Evolutionary conservation across 2,329 filamentous ascomycete genomes (phyloP).

Genomic region (Sclerotinia trifoliorum): DNA sequence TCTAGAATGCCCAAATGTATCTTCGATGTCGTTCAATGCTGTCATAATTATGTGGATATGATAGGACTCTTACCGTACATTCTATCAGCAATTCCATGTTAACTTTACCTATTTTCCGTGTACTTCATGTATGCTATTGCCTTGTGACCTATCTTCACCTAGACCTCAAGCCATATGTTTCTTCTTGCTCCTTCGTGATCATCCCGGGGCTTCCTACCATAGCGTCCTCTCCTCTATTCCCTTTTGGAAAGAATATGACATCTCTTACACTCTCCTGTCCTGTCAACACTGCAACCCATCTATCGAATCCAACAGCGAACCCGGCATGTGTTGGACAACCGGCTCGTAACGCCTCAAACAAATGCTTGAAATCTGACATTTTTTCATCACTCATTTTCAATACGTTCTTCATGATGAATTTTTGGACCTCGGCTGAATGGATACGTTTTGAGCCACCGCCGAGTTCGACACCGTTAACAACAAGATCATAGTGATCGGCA

Average conservation of each 20-base stretch:
- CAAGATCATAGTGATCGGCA: constrained; percentile 93
- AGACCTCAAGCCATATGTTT: constrained; percentile 25
- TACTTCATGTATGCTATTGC: neutral
- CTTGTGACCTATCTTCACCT: neutral
- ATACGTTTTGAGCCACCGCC: constrained; percentile 93
- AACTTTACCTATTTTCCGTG: neutral
- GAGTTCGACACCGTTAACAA: constrained; percentile 91
- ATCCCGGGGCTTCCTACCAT: constrained; percentile 75
- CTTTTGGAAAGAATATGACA: constrained; percentile 97
- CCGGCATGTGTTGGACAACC: constrained; percentile 96
- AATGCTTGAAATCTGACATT: constrained; percentile 72
- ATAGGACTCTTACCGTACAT: neutral
- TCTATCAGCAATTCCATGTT: neutral
- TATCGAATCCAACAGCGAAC: constrained; percentile 88
- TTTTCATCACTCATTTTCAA: constrained; percentile 51
- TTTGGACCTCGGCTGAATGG: constrained; percentile 78
- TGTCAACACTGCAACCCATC: constrained; percentile 76
- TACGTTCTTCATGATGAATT: constrained; percentile 79
- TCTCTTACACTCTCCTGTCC: constrained; percentile 77
- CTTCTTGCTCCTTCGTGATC: constrained; percentile 53
- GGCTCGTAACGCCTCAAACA: constrained; percentile 76
- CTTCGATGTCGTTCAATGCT: neutral
- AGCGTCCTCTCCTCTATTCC: constrained; percentile 80
- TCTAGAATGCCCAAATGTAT: neutral
- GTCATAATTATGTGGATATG: neutral